phyloP scores from a whole-genome alignment of 345 rosid species.

The Aquilaria yunnanensis region DNA sequence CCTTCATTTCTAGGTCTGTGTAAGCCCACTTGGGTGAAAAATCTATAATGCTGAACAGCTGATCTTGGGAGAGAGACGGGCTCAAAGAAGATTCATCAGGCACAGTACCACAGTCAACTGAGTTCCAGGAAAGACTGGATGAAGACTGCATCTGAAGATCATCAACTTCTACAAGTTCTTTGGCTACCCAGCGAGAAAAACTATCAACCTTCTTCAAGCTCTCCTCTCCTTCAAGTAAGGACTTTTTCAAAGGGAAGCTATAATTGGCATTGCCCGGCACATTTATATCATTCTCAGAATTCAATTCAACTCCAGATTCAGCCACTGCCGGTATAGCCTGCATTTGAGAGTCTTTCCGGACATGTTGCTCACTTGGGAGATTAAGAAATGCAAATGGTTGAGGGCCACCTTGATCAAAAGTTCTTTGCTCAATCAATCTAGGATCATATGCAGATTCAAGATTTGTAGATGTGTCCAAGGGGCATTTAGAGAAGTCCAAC shows the following conservation, averaged over 20 bases:
- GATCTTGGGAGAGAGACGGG: constrained; percentile 85
- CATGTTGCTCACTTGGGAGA: constrained; percentile 31
- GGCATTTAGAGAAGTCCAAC: constrained; percentile 24
- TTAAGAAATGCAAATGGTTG: constrained; percentile 30
- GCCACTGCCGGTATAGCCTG: constrained; percentile 28
- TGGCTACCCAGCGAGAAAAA: constrained; percentile 77
- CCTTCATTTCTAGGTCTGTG: constrained; percentile 65
- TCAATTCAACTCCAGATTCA: constrained; percentile 20
- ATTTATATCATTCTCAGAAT: constrained; percentile 34
- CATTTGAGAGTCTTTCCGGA: constrained; percentile 23
- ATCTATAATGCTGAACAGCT: constrained; percentile 74
- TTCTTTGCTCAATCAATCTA: constrained; percentile 43
- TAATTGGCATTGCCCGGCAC: constrained; percentile 39
- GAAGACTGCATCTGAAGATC: constrained; percentile 70
- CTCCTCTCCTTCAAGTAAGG: constrained; percentile 51
- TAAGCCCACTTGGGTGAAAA: constrained; percentile 76
- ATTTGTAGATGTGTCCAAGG: constrained; percentile 32
- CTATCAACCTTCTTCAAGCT: constrained; percentile 85
- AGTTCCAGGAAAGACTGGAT: constrained; percentile 60
- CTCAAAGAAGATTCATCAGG: constrained; percentile 55
- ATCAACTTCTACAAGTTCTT: constrained; percentile 79
- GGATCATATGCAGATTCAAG: constrained; percentile 39
- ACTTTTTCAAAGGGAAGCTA: constrained; percentile 31
- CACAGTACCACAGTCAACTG: constrained; percentile 62
- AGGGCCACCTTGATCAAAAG: constrained; percentile 24